Base-by-base conservation (phyloP, 768 basidiomycete genomes). In the Termitomyces sp. region DNA sequence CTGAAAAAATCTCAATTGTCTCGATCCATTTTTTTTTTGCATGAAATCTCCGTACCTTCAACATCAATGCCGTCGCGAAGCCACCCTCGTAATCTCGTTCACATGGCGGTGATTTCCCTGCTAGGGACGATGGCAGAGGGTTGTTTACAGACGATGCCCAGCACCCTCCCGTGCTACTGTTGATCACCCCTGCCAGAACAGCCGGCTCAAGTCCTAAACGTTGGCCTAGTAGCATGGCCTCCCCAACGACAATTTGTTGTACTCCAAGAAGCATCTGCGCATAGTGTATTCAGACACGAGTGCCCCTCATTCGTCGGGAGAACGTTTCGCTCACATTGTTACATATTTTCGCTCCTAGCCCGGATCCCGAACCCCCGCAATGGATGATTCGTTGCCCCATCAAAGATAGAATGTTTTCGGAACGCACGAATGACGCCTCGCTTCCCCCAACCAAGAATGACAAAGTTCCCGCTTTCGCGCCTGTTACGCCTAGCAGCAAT, bases 401-500 rank as follows among this genome's bases (percentile, higher is more conserved):
- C 53, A 77, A 67, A 17, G 80, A 70, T 27, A 95, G 79, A 43
- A 82, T 73, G 4, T 88, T 84, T 34, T 78, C 73, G 11, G 88
- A 83, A 21, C 72, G 73, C 25, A 74, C 63, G 68, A 86, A 93
- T 19, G 83, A 78, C 11, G 73, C 66, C 37, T 82, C 71, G 4
- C 83, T 77, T 2, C 93, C 93, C 14, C 95, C 95, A 19, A 95
- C 91, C 48, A 98, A 87, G 77, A 98, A 97, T 4, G 93, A 88
- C 21, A 98, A 77, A 2, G 91, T 90, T 25, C 85, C 95, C 16
- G 90, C 90, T 67, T 86, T 86, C 10, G 95, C 95, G 31, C 93
- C 95, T 14, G 88, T 76, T 10, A 93, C 91, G 34, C 93, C 89
- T 92, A 59, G 7, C 19, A 42, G 25, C 34, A 19, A 4, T 21